Percentiles rank a stretch among this genome's conserved stretches.
Evolutionary conservation across 495 filamentous ascomycete species (phyloP).

Genomic region (Elaphomyces granulatus): DNA sequence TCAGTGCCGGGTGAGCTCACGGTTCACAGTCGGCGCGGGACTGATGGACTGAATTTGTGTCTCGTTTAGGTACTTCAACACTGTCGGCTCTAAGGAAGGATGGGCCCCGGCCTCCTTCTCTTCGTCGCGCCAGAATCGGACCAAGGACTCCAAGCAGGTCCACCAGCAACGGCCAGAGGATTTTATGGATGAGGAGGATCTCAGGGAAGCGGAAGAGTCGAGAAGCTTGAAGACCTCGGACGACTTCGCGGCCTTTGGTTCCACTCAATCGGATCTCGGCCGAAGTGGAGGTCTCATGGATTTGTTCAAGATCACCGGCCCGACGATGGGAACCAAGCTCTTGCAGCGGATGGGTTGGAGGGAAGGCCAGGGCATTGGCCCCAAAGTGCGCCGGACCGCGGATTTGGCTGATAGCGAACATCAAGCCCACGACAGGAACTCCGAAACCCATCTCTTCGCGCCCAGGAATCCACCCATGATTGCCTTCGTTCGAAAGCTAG

Average conservation of each 20-base stretch:
- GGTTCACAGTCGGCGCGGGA: constrained; percentile 12
- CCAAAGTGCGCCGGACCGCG: constrained; percentile 67
- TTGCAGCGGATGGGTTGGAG: constrained; percentile 94
- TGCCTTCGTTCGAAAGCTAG: constrained; percentile 56
- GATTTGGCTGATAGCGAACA: constrained; percentile 43
- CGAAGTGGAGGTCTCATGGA: constrained; percentile 52
- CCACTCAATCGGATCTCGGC: constrained; percentile 41
- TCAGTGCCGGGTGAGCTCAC: constrained; percentile 70
- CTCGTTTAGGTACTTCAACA: constrained; percentile 75
- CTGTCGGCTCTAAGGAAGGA: constrained; percentile 94
- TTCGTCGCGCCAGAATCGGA: constrained; percentile 69
- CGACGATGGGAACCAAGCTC: constrained; percentile 81
- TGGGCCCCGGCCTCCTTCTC: constrained; percentile 89
- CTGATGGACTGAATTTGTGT: constrained; percentile 18
- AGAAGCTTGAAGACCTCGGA: constrained; percentile 54
- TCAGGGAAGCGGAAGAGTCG: constrained; percentile 72
- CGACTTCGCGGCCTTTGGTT: constrained; percentile 64
- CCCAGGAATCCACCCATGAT: constrained; percentile 72
- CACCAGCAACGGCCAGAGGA: constrained; percentile 62
- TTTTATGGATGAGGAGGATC: constrained; percentile 97
- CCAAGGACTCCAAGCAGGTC: constrained; percentile 44
- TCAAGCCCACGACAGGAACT: constrained; percentile 13
- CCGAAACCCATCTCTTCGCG: constrained; percentile 64
- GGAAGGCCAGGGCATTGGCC: constrained; percentile 83
- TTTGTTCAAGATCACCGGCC: constrained; percentile 56